phyloP scores from a whole-genome alignment of 2,329 filamentous ascomycete species.

The Ceratocystis alfenasii region DNA sequence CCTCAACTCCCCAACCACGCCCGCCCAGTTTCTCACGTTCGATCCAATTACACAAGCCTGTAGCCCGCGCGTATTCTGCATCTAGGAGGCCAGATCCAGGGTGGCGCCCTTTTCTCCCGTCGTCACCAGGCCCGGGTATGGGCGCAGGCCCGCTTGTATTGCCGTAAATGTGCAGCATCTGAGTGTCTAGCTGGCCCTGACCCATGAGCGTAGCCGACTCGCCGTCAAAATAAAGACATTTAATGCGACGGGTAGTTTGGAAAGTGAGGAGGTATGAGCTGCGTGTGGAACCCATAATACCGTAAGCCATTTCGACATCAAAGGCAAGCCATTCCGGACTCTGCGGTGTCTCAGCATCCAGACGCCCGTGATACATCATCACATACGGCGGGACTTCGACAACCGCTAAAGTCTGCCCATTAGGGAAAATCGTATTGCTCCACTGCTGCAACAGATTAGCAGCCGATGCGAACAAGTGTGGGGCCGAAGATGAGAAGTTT shows the following conservation, averaged over 20 bases:
- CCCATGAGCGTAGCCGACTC: constrained; percentile 39
- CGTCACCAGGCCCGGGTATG: neutral
- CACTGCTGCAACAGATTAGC: constrained; percentile 39
- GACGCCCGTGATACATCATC: constrained; percentile 39
- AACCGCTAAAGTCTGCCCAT: constrained; percentile 37
- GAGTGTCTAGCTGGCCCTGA: constrained; percentile 35
- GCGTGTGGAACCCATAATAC: constrained; percentile 37
- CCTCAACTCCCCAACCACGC: constrained; percentile 38
- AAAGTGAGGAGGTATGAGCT: constrained; percentile 39
- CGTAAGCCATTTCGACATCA: constrained; percentile 43
- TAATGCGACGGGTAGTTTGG: constrained; percentile 34
- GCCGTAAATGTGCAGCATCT: constrained; percentile 40
- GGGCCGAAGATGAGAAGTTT: constrained; percentile 38
- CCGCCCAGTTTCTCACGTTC: constrained; percentile 32
- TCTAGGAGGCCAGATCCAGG: constrained; percentile 28
- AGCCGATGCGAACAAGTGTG: constrained; percentile 38
- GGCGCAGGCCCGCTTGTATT: constrained; percentile 32
- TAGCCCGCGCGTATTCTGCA: constrained; percentile 38
- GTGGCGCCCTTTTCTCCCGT: neutral
- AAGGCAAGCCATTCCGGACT: constrained; percentile 43
- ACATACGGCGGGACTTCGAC: constrained; percentile 37
- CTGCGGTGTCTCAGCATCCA: constrained; percentile 32
- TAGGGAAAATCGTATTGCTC: constrained; percentile 41
- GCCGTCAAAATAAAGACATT: constrained; percentile 40
- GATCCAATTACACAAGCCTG: constrained; percentile 38